Conservation (phyloP, 1,284 basidiomycete genomes). For the Papiliotrema laurentii region DNA sequence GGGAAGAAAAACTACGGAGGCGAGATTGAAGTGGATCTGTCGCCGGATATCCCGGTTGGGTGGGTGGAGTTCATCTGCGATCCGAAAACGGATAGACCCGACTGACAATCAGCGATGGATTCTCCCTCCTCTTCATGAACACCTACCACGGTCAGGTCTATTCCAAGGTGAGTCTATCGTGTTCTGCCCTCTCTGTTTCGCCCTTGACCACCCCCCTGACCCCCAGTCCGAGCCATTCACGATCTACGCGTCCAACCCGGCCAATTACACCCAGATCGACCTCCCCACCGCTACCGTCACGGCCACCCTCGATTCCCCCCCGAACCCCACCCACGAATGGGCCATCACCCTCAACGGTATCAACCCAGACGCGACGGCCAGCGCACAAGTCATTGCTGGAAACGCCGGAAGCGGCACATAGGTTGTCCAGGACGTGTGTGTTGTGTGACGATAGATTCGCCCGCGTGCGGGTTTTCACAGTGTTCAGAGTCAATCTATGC, state of each 20-base stretch:
- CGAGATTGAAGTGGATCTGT: slow-evolving; percentile 43
- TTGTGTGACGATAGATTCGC: no score
- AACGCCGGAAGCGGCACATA: slow-evolving; percentile 16
- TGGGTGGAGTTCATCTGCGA: slow-evolving; percentile 9
- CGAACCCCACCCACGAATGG: slow-evolving; percentile 45
- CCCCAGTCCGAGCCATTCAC: slow-evolving; percentile 37
- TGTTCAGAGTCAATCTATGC: no score
- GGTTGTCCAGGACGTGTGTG: no score
- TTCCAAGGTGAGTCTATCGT: slow-evolving; percentile 32
- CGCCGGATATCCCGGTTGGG: slow-evolving; percentile 30
- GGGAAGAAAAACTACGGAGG: slow-evolving; percentile 43
- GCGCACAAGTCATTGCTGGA: slow-evolving; percentile 16
- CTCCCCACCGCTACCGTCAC: slow-evolving; percentile 41
- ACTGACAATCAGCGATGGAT: slow-evolving; percentile 23
- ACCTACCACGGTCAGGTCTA: slow-evolving; percentile 42
- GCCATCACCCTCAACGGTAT: slow-evolving; percentile 40
- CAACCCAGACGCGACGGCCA: slow-evolving; percentile 30
- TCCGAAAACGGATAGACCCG: not conserved
- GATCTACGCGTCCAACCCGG: slow-evolving; percentile 26
- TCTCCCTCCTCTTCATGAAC: slow-evolving; percentile 42
- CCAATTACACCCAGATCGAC: slow-evolving; percentile 31
- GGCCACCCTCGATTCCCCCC: slow-evolving; percentile 28
- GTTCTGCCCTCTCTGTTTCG: not conserved
- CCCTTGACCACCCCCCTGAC: not conserved
- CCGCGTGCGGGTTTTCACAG: no score